Percentiles rank a stretch among this genome's conserved stretches.
Conservation (phyloP, 176 grass and related monocot species). For the Puya raimondii region DNA sequence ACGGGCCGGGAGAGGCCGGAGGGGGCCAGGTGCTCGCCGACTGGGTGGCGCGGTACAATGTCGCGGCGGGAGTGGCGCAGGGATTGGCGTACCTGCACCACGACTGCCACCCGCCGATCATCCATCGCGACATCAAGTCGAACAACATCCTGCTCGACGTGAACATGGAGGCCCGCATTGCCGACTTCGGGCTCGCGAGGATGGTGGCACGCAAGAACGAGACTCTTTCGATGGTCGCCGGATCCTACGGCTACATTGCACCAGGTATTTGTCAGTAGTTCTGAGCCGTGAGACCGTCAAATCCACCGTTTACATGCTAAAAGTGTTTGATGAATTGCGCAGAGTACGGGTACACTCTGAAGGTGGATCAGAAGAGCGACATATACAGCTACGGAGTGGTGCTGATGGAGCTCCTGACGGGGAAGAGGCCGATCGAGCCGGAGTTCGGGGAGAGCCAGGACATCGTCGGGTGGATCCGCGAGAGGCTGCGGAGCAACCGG, state of each 20-base stretch:
- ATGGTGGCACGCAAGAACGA: constrained; percentile 40
- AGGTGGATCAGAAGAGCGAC: constrained; percentile 98
- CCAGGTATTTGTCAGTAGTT: constrained; percentile 29
- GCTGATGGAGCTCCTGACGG: constrained; percentile 85
- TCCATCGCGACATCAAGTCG: constrained; percentile 95
- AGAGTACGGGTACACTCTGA: constrained; percentile 95
- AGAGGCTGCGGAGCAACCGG: constrained; percentile 48
- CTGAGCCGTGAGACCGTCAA: no score
- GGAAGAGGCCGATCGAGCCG: constrained; percentile 50
- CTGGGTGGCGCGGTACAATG: constrained; percentile 83
- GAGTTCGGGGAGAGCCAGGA: constrained; percentile 80
- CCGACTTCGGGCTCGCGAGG: constrained; percentile 82
- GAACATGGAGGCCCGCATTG: constrained; percentile 71
- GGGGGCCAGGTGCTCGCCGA: constrained; percentile 38
- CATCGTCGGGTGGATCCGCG: constrained; percentile 74
- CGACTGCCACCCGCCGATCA: constrained; percentile 79
- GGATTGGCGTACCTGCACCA: constrained; percentile 90
- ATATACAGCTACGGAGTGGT: constrained; percentile 97
- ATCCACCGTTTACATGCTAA: no score
- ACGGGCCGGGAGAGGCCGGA: constrained; percentile 25
- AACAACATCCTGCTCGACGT: constrained; percentile 86
- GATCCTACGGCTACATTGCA: constrained; percentile 95
- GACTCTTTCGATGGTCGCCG: constrained; percentile 65
- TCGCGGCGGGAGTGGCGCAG: constrained; percentile 70
- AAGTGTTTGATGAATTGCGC: not conserved